These are phyloP conservation scores for Candida pseudocylindracea DNA, from an alignment of 1,139 yeast species.

Conservation along the genomic window DNA sequence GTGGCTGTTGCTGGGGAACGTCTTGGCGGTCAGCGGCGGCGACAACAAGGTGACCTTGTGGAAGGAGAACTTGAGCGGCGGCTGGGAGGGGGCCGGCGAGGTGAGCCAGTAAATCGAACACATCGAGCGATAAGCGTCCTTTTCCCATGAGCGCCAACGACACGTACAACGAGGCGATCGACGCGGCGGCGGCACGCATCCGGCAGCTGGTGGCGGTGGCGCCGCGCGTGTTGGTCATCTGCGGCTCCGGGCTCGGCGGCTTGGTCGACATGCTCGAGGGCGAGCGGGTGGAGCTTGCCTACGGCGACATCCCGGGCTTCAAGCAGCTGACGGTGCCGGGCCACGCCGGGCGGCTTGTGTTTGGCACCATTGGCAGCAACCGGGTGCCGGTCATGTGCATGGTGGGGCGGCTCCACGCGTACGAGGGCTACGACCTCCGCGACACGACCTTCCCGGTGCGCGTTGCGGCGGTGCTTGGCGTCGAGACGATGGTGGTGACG, in stretches of 20 bases:
- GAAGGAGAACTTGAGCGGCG: constrained; percentile 87
- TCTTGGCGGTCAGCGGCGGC: constrained; percentile 89
- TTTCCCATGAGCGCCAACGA: too few relatives aligned
- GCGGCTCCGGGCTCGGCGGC: constrained; percentile 92
- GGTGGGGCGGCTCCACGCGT: constrained; percentile 85
- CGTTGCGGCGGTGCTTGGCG: constrained; percentile 42
- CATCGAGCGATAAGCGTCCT: too few relatives aligned
- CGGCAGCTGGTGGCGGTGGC: too few relatives aligned
- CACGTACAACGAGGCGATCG: too few relatives aligned
- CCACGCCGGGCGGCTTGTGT: constrained; percentile 64
- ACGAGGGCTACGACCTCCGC: constrained; percentile 70
- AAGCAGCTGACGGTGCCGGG: constrained; percentile 70
- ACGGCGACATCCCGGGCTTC: constrained; percentile 61
- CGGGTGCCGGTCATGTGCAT: constrained; percentile 72
- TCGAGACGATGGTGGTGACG: constrained; percentile 47
- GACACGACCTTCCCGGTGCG: constrained; percentile 78
- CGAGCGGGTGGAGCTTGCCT: constrained; percentile 29
- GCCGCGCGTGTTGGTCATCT: constrained; percentile 58
- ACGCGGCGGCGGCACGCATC: too few relatives aligned
- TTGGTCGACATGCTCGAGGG: constrained; percentile 33
- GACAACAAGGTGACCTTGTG: constrained; percentile 90
- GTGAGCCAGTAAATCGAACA: constrained; percentile 41
- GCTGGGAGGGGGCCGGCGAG: constrained; percentile 94
- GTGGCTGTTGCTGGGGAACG: constrained; percentile 92
- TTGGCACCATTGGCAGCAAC: constrained; percentile 52